Percentiles rank a stretch among this genome's conserved stretches.
Conservation (phyloP, 305 asterid species). For the Striga hermonthica region DNA sequence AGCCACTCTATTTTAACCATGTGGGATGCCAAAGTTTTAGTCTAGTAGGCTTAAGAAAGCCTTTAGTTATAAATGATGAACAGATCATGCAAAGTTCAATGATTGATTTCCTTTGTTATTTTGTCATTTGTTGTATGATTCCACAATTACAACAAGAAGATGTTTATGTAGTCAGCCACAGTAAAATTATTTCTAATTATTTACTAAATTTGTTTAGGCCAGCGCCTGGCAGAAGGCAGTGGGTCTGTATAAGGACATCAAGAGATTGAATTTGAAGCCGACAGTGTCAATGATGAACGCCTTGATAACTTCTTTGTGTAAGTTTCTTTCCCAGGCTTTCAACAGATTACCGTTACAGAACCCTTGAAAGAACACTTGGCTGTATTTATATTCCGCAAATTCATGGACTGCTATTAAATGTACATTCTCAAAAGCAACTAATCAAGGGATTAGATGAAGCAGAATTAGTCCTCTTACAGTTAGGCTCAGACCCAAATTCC, state of each 20-base stretch:
- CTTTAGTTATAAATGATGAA: not conserved
- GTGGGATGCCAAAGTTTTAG: slow-evolving; percentile 13
- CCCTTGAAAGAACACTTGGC: slow-evolving; percentile 23
- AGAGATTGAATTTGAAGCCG: slow-evolving; percentile 66
- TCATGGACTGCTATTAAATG: not conserved
- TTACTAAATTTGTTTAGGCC: slow-evolving; percentile 52
- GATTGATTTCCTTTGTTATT: slow-evolving; percentile 6
- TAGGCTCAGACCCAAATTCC: slow-evolving; percentile 18
- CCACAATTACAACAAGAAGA: not conserved
- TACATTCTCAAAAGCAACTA: slow-evolving; percentile 6
- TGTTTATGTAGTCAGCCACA: no score
- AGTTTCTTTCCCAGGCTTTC: slow-evolving; percentile 36
- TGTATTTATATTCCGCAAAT: slow-evolving; percentile 22
- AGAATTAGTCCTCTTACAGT: slow-evolving; percentile 1
- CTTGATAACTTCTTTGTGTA: slow-evolving; percentile 88
- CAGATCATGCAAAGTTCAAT: slow-evolving; percentile 14
- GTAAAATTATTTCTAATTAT: slow-evolving; percentile 6
- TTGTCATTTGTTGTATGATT: slow-evolving; percentile 25
- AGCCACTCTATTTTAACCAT: slow-evolving; percentile 1
- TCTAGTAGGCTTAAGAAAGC: slow-evolving; percentile 10
- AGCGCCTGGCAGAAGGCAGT: slow-evolving; percentile 87
- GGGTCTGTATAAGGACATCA: slow-evolving; percentile 63
- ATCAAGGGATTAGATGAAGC: slow-evolving; percentile 3
- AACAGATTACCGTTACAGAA: slow-evolving; percentile 14
- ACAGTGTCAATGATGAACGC: slow-evolving; percentile 93